Evolutionary conservation across 768 basidiomycete species (phyloP).

Genomic region (Porphyrellus cyaneotinctus): DNA sequence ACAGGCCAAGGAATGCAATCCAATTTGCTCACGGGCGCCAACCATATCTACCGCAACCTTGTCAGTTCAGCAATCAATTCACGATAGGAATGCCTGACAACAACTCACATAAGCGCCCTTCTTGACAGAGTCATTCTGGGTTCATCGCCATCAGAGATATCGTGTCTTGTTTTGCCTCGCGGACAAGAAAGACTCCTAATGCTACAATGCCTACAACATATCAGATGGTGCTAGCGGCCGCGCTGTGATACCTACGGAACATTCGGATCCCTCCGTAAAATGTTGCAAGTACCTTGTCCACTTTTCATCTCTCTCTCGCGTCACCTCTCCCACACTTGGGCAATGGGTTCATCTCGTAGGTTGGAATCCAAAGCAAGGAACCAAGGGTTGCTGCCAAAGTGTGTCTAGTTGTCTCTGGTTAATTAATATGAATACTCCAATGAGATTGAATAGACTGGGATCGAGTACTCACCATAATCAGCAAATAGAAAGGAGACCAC

Average conservation of each 20-base stretch:
- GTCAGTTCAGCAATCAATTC: not conserved
- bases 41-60: slow-evolving; percentile 30
- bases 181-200: slow-evolving; percentile 27
- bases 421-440: not conserved
- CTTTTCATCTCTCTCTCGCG: slow-evolving; percentile 20
- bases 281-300: slow-evolving; percentile 28
- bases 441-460: not conserved
- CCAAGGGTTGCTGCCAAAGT: slow-evolving; percentile 32
- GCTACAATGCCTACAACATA: slow-evolving; percentile 15
- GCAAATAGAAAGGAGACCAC: slow-evolving; percentile 51
- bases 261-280: slow-evolving; percentile 34
- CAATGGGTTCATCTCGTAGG: slow-evolving; percentile 32
- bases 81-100: no score
- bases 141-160: slow-evolving; percentile 15
- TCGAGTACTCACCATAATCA: slow-evolving; percentile 44
- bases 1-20: not conserved
- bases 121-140: slow-evolving; percentile 17
- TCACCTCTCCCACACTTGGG: slow-evolving; percentile 28
- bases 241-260: slow-evolving; percentile 26
- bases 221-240: not conserved
- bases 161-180: slow-evolving; percentile 29
- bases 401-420: slow-evolving; percentile 33
- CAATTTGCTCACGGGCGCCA: slow-evolving; percentile 23
- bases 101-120: slow-evolving; percentile 22
- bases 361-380: slow-evolving; percentile 28